Evolutionary conservation across 345 rosid species (phyloP), one percentile per base, ranked within the genome.

Genomic region (Mercurialis annua): DNA sequence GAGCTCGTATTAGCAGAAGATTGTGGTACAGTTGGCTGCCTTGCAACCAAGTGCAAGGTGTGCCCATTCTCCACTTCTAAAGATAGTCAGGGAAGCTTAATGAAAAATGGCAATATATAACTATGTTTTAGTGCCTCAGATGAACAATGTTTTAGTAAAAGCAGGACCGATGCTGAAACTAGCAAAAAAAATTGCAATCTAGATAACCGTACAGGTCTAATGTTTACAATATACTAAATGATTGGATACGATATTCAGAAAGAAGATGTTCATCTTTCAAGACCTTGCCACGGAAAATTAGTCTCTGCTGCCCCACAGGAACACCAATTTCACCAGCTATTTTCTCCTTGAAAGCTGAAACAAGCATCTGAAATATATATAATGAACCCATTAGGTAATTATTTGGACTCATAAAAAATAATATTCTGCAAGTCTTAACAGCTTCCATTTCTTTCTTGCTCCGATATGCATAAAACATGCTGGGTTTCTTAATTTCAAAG

Each of bases 51-150:
- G 73, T 94, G 99, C 75, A 94, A 73, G 33, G 99, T 91, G 71
- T 94, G 90, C 18, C 99, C 98, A 81, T 76, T 87, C 78, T 94
- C 98, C 83, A 91, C 82, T 75, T 94, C 99, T 91, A 73, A 60
- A 75, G 62, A 30, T 29, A 21, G 88, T 89, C 53, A 84, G 85
- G 89, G 77, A 62, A 62, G 21, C 12, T 4, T 23, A 33, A 21
- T 9, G 31, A 20, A 15, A 30, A 18, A 66, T 21, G 5, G 10
- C 16, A 21, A 12, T 14, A 16, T 15, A 55, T 15, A 23, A 11
- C 2, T n/a, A 5, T 26, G 12, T 42, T 40, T 65, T 15, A 17
- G 4, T 10, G 57, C 34, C 47, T 54, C 42, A 59, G 48, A 40
- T 66, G 36, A 73, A 67, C 76, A 18, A 67, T 43, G 20, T 61